Evolutionary conservation across 257 asterid genomes (phyloP).

Genomic region (Voacanga thouarsii): DNA sequence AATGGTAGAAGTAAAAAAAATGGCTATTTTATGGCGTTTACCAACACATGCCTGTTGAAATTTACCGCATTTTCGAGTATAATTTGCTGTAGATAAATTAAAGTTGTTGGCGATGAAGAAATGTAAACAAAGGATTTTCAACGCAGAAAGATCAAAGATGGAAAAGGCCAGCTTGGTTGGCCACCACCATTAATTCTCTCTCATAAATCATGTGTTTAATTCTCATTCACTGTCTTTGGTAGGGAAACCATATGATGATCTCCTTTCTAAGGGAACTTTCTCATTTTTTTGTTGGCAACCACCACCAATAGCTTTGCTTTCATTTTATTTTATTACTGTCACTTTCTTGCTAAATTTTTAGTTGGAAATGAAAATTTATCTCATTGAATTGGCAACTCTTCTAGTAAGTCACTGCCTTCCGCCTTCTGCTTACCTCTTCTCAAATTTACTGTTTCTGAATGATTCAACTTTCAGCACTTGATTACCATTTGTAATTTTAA

Average conservation of each 20-base stretch:
- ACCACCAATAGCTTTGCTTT: not conserved
- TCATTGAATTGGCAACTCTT: not conserved
- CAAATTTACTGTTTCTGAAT: no score
- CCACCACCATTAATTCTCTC: constrained; percentile 30
- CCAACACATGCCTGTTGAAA: constrained; percentile 25
- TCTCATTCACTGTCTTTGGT: constrained; percentile 22
- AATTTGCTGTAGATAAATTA: not conserved
- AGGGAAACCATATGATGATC: constrained; percentile 26
- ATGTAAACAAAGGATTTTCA: constrained; percentile 19
- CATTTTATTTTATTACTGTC: not conserved
- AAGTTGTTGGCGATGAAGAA: constrained; percentile 12
- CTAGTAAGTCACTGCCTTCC: not conserved
- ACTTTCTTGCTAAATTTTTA: not conserved
- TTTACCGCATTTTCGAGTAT: constrained; percentile 10
- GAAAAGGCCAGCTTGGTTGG: constrained; percentile 20
- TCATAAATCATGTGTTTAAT: constrained; percentile 10
- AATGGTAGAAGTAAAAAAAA: constrained; percentile 32
- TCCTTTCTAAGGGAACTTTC: constrained; percentile 23
- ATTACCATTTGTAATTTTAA: no score
- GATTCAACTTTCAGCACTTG: no score
- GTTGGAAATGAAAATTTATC: no score
- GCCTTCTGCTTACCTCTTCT: not conserved
- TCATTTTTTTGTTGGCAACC: not conserved
- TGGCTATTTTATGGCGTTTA: constrained; percentile 20
- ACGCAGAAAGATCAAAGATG: constrained; percentile 21